Base-by-base conservation (phyloP, 805 yeast species). In the Yarrowia sp. region DNA sequence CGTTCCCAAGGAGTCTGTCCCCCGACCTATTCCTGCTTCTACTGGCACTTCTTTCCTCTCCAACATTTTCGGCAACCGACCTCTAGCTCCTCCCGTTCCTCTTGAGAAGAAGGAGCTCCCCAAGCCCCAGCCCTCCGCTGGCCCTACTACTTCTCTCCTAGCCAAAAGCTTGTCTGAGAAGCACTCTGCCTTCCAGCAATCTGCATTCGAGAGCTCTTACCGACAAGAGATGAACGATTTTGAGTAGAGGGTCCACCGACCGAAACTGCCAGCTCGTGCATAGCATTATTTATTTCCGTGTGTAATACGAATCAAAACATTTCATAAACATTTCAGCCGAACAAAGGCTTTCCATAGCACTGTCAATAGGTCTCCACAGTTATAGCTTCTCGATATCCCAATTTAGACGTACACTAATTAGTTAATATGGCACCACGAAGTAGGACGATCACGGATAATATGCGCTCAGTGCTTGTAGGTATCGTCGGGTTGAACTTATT, bases 271-370 rank as follows among this genome's bases (percentile, higher is more conserved):
- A 20, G 33, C 44, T 24, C 24, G 20, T 30, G 39, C 63, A 30
- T 34, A n/a, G 64, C 64, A 58, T 58, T 58, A 58, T 58, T 58
- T 58, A 58, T 58, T 52, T 30, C 63, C 47, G 63, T 56, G 63
- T 56, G 33, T 39, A 42, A 40, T 40, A 55, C 47, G 24, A 24
- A 43, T 9, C 19, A 43, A 44, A 44, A 44, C 46, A 43, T n/a
- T 24, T 7, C 30, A 24, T 24, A 24, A 24, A 24, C 30, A 24
- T 24, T 24, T 7, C 30, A 24, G 30, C 30, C 30, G 30, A 7
- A 24, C 30, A 24, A 24, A 24, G 30, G 30, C 30, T 24, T 24
- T 24, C 6, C 7, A 24, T 24, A 24, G 30, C 7, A 7, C n/a
- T n/a, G 30, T 24, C 30, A 24, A 24, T 24, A 24, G 30, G 30